phyloP scores from a whole-genome alignment of 345 rosid genomes.

The Ailanthus altissimus region DNA sequence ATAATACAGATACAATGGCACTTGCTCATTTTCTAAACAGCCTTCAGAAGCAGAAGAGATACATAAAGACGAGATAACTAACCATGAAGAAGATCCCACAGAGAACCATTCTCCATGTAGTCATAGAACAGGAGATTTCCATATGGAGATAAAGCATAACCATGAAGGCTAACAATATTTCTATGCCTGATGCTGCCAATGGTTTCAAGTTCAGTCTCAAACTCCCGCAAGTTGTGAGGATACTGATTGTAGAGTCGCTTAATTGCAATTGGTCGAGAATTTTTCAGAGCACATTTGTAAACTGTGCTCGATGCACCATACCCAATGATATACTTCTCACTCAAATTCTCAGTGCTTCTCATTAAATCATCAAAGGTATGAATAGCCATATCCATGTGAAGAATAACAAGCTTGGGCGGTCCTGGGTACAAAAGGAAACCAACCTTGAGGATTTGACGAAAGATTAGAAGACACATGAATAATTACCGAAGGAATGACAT shows the following conservation, averaged over 20 bases:
- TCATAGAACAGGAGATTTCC: slow-evolving; percentile 98
- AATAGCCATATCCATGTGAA: slow-evolving; percentile 94
- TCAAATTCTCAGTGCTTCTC: slow-evolving; percentile 81
- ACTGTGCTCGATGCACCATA: slow-evolving; percentile 94
- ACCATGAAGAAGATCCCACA: slow-evolving; percentile 99
- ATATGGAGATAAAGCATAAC: slow-evolving; percentile 67
- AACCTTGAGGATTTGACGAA: neutral
- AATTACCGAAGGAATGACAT: neutral
- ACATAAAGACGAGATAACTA: slow-evolving; percentile 12
- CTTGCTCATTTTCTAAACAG: neutral
- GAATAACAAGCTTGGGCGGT: slow-evolving; percentile 83
- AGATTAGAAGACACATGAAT: too few species aligned
- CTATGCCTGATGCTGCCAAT: slow-evolving; percentile 92
- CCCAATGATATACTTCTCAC: slow-evolving; percentile 71
- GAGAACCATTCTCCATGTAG: slow-evolving; percentile 93
- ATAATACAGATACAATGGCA: neutral
- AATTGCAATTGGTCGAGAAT: slow-evolving; percentile 86
- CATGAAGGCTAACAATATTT: slow-evolving; percentile 87
- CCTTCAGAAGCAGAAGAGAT: neutral
- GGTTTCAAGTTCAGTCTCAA: slow-evolving; percentile 92
- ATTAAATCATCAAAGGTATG: slow-evolving; percentile 85
- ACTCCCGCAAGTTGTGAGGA: slow-evolving; percentile 64
- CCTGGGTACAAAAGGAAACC: slow-evolving; percentile 34
- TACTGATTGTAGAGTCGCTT: slow-evolving; percentile 79
- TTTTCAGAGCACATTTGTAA: slow-evolving; percentile 75